Base-by-base conservation (phyloP, 1,284 basidiomycete genomes). In the Malassezia arunalokei region DNA sequence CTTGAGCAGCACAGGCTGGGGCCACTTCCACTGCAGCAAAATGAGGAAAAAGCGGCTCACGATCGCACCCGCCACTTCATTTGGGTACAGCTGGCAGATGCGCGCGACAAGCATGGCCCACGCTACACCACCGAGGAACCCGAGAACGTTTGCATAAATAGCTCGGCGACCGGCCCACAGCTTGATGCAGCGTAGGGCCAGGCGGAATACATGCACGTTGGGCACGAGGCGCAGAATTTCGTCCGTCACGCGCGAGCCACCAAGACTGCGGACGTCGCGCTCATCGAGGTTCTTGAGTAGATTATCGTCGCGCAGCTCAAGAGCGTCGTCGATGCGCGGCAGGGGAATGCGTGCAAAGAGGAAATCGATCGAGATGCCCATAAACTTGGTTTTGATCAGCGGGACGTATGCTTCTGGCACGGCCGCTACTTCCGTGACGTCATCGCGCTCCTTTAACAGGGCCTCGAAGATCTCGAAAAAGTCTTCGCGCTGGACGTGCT, bases 21-120 rank as follows among this genome's bases (percentile, higher is more conserved):
- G 94, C 94, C 94, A 99, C 58, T 84, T 80, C 91, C 91, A 96
- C 78, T 90, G 87, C 73, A 88, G 86, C 81, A 91, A 86, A 65
- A 96, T 91, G 55, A 90, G 87, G 73, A 95, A 96, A 76, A 92
- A 95, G 64, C 90, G 82, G 76, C 87, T 89, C 65, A 99, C 88
- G 66, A 99, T 91, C 1, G 87, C 87, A 12, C 90, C 90, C 14
- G 91, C 88, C 53, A 84, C 83, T 29, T 89, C 89, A 64, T 86
- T 94, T 30, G 94, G 94, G 74, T 96, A 99, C 53, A 99, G 76
- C 71, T 99, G 94, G 77, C 94, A 99, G 79, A 98, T 91, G 71
- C 94, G 83, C 43, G 94, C 94, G 9, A 95, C 91, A 43, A 96
- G 81, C 79, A 98, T 88, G 6, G 91, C 89, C 94, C 94, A 99